phyloP scores from a whole-genome alignment of 2,329 filamentous ascomycete species.

The Penicillium sp. region DNA sequence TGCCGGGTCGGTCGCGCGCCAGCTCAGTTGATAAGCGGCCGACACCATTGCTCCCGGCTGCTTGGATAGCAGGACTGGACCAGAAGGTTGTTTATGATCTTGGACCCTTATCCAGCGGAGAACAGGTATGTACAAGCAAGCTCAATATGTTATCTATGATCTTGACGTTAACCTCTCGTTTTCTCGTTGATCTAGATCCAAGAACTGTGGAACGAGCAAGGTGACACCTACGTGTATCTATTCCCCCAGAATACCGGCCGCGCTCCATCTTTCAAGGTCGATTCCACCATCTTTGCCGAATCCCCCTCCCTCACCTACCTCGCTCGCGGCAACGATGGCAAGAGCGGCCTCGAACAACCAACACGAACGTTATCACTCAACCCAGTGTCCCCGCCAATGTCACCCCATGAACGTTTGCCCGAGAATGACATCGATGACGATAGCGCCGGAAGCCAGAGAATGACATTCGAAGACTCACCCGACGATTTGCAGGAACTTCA shows the following conservation, averaged over 20 bases:
- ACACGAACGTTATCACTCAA: slow-evolving; percentile 34
- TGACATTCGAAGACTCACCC: slow-evolving; percentile 47
- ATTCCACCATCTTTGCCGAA: slow-evolving; percentile 58
- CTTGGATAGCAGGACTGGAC: slow-evolving; percentile 60
- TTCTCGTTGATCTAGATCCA: slow-evolving; percentile 42
- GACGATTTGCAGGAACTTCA: slow-evolving; percentile 50
- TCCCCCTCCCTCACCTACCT: slow-evolving; percentile 57
- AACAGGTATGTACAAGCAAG: slow-evolving; percentile 45
- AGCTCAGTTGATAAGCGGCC: slow-evolving; percentile 34
- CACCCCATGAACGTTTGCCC: slow-evolving; percentile 30
- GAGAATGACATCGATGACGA: slow-evolving; percentile 37
- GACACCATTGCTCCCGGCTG: slow-evolving; percentile 40
- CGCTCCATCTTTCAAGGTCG: slow-evolving; percentile 60
- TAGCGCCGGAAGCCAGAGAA: slow-evolving; percentile 50
- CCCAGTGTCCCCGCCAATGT: slow-evolving; percentile 33
- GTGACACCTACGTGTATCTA: slow-evolving; percentile 63
- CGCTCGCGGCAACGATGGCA: slow-evolving; percentile 53
- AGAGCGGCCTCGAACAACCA: slow-evolving; percentile 37
- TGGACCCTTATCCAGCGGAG: slow-evolving; percentile 49
- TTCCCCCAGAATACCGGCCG: slow-evolving; percentile 58
- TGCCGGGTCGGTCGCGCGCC: slow-evolving; percentile 41
- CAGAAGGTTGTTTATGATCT: slow-evolving; percentile 59
- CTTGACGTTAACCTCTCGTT: background rate
- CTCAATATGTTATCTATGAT: background rate
- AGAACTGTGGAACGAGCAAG: slow-evolving; percentile 63